These are phyloP conservation scores for Mortierella sp. DNA, from an alignment of 371 early-diverging fungal species.

Conservation along the genomic window DNA sequence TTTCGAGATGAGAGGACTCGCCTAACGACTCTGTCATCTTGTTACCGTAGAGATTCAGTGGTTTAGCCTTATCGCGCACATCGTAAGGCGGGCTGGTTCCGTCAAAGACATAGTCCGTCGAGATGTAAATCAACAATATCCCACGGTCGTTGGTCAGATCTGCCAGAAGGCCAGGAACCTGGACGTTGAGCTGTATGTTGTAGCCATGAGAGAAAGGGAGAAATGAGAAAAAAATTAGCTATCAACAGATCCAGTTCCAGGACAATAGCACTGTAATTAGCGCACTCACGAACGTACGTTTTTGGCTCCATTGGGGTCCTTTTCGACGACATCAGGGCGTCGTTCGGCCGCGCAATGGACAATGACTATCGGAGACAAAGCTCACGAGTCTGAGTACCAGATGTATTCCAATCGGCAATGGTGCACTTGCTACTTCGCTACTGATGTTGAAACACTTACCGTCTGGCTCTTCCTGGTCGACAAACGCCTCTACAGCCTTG, in stretches of 20 bases:
- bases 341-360: slow-evolving; percentile 92
- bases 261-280: no score
- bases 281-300: slow-evolving; percentile 58
- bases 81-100: slow-evolving; percentile 85
- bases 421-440: no score
- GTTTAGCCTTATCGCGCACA: slow-evolving; percentile 75
- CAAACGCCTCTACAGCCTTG: slow-evolving; percentile 62
- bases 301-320: slow-evolving; percentile 65
- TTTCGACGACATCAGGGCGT: slow-evolving; percentile 86
- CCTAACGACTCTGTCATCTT: no score
- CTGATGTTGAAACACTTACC: slow-evolving; percentile 61
- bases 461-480: slow-evolving; percentile 69
- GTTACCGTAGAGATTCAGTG: slow-evolving; percentile 83
- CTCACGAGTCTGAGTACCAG: no score
- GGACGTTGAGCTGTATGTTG: slow-evolving; percentile 65
- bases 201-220: slow-evolving; percentile 49
- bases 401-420: no score
- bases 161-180: slow-evolving; percentile 70
- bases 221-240: not conserved
- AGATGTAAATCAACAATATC: slow-evolving; percentile 80
- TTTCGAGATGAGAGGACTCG: not conserved
- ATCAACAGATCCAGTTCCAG: not conserved
- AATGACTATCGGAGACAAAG: slow-evolving; percentile 59
- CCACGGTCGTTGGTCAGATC: slow-evolving; percentile 58
- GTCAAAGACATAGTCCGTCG: slow-evolving; percentile 95